Evolutionary conservation across 2,329 filamentous ascomycete species (phyloP), one percentile per base, ranked within the genome.

Genomic region (Onygenales sp.): DNA sequence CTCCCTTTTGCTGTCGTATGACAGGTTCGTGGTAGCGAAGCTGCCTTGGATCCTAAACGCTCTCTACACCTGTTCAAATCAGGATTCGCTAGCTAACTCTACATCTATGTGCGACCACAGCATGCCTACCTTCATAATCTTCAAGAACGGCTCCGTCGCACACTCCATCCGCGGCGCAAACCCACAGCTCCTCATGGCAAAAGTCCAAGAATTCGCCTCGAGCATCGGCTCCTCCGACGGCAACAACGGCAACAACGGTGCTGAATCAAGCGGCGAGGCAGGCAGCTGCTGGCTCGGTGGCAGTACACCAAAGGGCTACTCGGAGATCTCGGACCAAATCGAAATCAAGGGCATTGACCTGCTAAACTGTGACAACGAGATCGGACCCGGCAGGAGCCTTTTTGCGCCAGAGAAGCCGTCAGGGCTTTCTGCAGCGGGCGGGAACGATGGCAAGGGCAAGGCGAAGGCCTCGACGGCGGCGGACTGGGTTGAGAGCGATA

Each of bases 401-500:
- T 90, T 97, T 66, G 83, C 85, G n/a, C 59, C 63, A 4, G 72
- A 76, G 54, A 83, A 85, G 69, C 91, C 91, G 5, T 82, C 77
- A 52, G 77, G 77, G 1, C 69, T 91, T 52, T 65, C 59, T n/a
- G 59, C 45, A 21, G 33, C 46, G 11, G 53, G 49, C 4, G 55
- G 56, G 31, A 62, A 65, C 27, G 68, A 70, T 48, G 47, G 47
- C 11, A 70, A 70, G 58, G 71, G 66, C 52, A 78, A 78, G 59
- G 71, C 68, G 48, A 82, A 83, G 62, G 78, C 73, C 52, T 69
- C 72, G 8, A 72, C 74, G 36, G 68, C 68, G 27, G 82, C 81
- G 65, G 92, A 98, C 71, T 97, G 88, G 85, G 84, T 97, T 21
- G 88, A 96, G 76, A 96, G 89, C 69, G 92, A 96, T 66, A 94